A percentile compares a stretch with the other conserved stretches of the same genome.
Conservation (phyloP, 1,284 basidiomycete genomes). For the Lignosus rhinocerotis region DNA sequence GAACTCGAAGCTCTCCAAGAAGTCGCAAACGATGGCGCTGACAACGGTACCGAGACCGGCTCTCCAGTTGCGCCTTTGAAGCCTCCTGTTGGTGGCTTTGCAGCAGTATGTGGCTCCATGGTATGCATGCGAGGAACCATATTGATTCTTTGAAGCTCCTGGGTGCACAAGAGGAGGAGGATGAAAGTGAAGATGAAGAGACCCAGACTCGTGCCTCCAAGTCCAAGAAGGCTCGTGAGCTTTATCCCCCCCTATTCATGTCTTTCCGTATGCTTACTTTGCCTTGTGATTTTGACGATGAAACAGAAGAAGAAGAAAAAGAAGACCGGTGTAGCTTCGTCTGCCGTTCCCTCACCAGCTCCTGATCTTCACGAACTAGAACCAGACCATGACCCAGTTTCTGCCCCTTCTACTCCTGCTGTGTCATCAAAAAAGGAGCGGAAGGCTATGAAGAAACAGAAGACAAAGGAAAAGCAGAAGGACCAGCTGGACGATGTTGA, state of each 20-base stretch:
- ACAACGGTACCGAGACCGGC: slow-evolving; percentile 33
- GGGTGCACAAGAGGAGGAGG: slow-evolving; percentile 36
- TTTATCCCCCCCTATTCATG: not conserved
- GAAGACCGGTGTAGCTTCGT: slow-evolving; percentile 21
- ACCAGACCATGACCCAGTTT: not conserved
- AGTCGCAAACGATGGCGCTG: slow-evolving; percentile 28
- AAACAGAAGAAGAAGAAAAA: slow-evolving; percentile 58
- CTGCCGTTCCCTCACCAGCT: slow-evolving; percentile 14
- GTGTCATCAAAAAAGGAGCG: slow-evolving; percentile 36
- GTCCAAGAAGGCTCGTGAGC: slow-evolving; percentile 46
- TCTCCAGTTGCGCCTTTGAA: slow-evolving; percentile 25
- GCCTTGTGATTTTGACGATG: not conserved
- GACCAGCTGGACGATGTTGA: slow-evolving; percentile 81
- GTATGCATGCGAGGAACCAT: not conserved
- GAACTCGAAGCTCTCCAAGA: slow-evolving; percentile 62
- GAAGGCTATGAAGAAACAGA: slow-evolving; percentile 58
- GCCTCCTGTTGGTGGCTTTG: slow-evolving; percentile 46
- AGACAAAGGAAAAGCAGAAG: slow-evolving; percentile 54
- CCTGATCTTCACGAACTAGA: slow-evolving; percentile 2
- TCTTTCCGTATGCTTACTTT: not conserved
- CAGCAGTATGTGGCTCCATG: slow-evolving; percentile 48
- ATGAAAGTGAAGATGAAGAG: slow-evolving; percentile 36
- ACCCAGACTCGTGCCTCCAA: slow-evolving; percentile 32
- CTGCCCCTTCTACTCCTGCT: slow-evolving; percentile 26
- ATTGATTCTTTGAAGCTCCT: slow-evolving; percentile 15